Conservation (phyloP, 768 basidiomycete species). For the Pleurotus tuoliensis region DNA sequence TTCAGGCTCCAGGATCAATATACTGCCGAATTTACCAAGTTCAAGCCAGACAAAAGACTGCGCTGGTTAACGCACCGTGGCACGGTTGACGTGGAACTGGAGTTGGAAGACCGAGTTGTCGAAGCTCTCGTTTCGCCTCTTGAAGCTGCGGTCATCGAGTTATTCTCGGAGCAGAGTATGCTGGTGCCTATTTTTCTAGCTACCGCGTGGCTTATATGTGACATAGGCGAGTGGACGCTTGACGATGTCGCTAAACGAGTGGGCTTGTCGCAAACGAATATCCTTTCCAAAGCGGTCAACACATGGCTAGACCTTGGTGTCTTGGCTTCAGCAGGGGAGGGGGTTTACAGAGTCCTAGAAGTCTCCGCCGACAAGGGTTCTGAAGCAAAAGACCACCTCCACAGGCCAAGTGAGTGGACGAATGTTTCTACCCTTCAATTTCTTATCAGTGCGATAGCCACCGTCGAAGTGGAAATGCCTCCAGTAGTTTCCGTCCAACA, state of each 20-base stretch:
- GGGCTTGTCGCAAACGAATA: slow-evolving; percentile 58
- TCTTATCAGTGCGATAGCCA: slow-evolving; percentile 11
- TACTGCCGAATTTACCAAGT: slow-evolving; percentile 67
- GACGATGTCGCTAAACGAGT: slow-evolving; percentile 64
- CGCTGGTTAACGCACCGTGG: slow-evolving; percentile 90
- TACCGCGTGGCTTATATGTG: neutral
- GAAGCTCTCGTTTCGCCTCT: slow-evolving; percentile 77
- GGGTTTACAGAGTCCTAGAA: slow-evolving; percentile 64
- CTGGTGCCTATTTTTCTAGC: no score
- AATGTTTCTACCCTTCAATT: neutral
- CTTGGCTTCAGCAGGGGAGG: slow-evolving; percentile 61
- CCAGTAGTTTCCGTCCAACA: slow-evolving; percentile 59
- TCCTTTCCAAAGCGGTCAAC: slow-evolving; percentile 67
- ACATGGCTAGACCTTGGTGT: slow-evolving; percentile 87
- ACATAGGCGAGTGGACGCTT: slow-evolving; percentile 65
- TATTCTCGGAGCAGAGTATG: slow-evolving; percentile 70
- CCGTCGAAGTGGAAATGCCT: slow-evolving; percentile 36
- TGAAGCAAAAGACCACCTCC: slow-evolving; percentile 13
- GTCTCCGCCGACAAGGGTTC: slow-evolving; percentile 43
- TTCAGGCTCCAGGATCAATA: slow-evolving; percentile 73
- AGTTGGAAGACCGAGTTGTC: slow-evolving; percentile 77
- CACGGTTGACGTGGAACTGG: slow-evolving; percentile 73
- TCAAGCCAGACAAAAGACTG: slow-evolving; percentile 91
- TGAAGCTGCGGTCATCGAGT: slow-evolving; percentile 87
- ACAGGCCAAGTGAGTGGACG: slow-evolving; percentile 21